Percentiles rank a stretch among this genome's conserved stretches.
These are phyloP conservation scores for Lactarius evosmus DNA, from an alignment of 768 basidiomycete species.

Conservation along the genomic window DNA sequence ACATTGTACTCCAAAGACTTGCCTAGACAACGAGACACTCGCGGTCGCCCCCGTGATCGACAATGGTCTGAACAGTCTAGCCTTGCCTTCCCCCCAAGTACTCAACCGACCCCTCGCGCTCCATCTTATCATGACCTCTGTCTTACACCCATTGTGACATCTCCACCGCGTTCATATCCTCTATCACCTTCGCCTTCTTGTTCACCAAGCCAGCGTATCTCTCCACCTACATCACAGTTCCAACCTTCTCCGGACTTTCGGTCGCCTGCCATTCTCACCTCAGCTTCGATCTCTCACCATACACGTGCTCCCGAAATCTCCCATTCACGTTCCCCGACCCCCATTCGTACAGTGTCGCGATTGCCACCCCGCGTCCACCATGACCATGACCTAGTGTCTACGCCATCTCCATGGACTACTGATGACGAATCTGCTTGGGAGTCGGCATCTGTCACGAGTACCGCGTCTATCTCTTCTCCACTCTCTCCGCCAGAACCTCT, in stretches of 20 bases:
- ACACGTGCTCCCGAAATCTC: slow-evolving; percentile 18
- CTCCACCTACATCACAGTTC: slow-evolving; percentile 4
- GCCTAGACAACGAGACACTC: slow-evolving; percentile 41
- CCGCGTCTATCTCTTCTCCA: slow-evolving; percentile 52
- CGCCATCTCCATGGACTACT: slow-evolving; percentile 63
- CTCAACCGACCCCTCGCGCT: slow-evolving; percentile 28
- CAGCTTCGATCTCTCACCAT: slow-evolving; percentile 20
- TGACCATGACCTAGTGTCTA: slow-evolving; percentile 29
- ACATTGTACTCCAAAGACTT: slow-evolving; percentile 58
- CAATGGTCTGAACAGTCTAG: slow-evolving; percentile 38
- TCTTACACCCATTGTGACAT: slow-evolving; percentile 33
- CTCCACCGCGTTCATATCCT: slow-evolving; percentile 37
- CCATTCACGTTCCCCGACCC: slow-evolving; percentile 42
- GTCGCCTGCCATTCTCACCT: slow-evolving; percentile 10
- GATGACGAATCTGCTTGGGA: slow-evolving; percentile 81
- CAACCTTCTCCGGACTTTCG: slow-evolving; percentile 15
- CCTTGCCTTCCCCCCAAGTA: slow-evolving; percentile 34
- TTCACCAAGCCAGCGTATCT: slow-evolving; percentile 32
- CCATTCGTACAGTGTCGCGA: slow-evolving; percentile 35
- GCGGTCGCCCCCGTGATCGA: slow-evolving; percentile 64
- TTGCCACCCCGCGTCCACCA: slow-evolving; percentile 26
- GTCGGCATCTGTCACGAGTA: slow-evolving; percentile 60
- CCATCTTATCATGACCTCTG: slow-evolving; percentile 33
- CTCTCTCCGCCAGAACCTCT: slow-evolving; percentile 37
- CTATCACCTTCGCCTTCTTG: slow-evolving; percentile 32